phyloP scores from a whole-genome alignment of 208 protist species.

The Zelonia costaricensis region DNA sequence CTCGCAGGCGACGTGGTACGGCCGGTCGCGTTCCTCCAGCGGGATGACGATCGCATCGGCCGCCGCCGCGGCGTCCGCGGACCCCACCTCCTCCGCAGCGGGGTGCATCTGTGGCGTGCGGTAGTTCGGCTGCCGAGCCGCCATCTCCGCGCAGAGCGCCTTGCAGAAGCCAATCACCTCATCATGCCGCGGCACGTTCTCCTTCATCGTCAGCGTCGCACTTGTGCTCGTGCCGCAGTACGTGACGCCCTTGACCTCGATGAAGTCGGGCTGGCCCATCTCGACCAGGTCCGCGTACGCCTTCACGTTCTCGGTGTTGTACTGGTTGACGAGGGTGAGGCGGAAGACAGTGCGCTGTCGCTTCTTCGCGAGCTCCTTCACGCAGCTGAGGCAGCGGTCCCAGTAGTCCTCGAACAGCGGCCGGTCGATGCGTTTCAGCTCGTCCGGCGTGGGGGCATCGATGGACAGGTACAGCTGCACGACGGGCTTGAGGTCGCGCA shows the following conservation, averaged over 20 bases:
- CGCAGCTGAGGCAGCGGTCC: slow-evolving; percentile 92
- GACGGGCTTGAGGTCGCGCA: slow-evolving; percentile 79
- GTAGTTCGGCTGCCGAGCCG: slow-evolving; percentile 43
- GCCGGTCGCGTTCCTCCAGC: slow-evolving; percentile 38
- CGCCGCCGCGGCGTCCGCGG: slow-evolving; percentile 12
- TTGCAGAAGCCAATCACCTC: slow-evolving; percentile 93
- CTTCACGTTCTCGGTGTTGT: slow-evolving; percentile 82
- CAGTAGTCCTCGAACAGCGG: slow-evolving; percentile 96
- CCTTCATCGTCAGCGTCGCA: slow-evolving; percentile 90
- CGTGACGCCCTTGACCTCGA: slow-evolving; percentile 96
- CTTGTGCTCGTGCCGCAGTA: slow-evolving; percentile 90
- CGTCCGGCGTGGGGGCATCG: slow-evolving; percentile 90
- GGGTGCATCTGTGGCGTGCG: slow-evolving; percentile 29
- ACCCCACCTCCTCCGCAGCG: not conserved
- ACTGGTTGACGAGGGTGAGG: slow-evolving; percentile 95
- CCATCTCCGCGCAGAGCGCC: slow-evolving; percentile 59
- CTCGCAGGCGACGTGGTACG: slow-evolving; percentile 90
- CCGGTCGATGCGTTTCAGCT: slow-evolving; percentile 91
- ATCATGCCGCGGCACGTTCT: slow-evolving; percentile 94
- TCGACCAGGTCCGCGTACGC: slow-evolving; percentile 89
- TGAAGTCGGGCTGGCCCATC: slow-evolving; percentile 93
- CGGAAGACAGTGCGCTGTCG: slow-evolving; percentile 96
- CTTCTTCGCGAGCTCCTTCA: slow-evolving; percentile 84
- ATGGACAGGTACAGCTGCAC: slow-evolving; percentile 96
- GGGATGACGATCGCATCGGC: slow-evolving; percentile 29